Percentiles rank a stretch among this genome's conserved stretches.
Conservation (phyloP, 139 green algal species). For the Trebouxia sp. region DNA sequence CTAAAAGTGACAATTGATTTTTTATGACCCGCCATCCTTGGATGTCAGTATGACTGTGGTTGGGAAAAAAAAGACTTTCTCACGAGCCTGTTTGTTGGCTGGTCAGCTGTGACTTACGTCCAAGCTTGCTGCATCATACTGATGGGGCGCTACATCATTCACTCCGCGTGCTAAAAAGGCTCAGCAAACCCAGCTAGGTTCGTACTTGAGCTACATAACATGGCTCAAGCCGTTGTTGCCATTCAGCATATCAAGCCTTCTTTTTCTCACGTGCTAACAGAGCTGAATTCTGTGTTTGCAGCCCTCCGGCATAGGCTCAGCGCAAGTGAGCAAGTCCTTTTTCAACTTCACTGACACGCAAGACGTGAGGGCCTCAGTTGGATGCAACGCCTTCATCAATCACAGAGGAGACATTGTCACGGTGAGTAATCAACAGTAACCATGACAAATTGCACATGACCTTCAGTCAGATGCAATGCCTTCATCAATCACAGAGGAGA, state of each 20-base stretch:
- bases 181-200: too few relatives aligned
- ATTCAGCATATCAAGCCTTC: not conserved
- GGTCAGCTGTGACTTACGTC: too few relatives aligned
- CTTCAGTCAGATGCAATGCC: not conserved
- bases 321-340: slow-evolving; percentile 64
- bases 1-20: too few relatives aligned
- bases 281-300: not conserved
- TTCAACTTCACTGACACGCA: slow-evolving; percentile 78
- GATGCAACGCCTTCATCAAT: slow-evolving; percentile 47
- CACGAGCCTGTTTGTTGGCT: too few relatives aligned
- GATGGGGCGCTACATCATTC: too few relatives aligned
- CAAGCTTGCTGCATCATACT: too few relatives aligned
- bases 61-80: too few relatives aligned
- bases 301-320: slow-evolving; percentile 15
- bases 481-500: not conserved
- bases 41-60: too few relatives aligned
- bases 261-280: not conserved
- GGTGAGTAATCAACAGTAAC: not conserved
- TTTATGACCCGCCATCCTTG: too few relatives aligned
- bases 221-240: not conserved
- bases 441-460: not conserved
- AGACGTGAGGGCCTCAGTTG: slow-evolving; percentile 64
- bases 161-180: too few relatives aligned
- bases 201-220: not conserved
- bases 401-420: slow-evolving; percentile 1